phyloP scores from a whole-genome alignment of 257 asterid genomes.

The Nicotiana attenuata region DNA sequence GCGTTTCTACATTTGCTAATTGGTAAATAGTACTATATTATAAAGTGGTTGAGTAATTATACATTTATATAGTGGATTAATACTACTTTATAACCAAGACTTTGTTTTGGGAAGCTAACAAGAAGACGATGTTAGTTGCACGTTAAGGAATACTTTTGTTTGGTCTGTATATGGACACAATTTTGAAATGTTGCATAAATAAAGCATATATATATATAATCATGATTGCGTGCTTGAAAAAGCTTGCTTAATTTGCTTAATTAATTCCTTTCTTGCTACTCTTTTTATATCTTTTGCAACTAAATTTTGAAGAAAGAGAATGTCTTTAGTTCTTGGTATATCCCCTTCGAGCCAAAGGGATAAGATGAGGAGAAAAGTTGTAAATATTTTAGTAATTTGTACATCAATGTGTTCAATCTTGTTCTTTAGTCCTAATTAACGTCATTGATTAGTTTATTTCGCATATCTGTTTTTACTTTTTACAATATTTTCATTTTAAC shows the following conservation, averaged over 20 bases:
- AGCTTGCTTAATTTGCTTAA: background rate
- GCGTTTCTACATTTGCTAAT: background rate
- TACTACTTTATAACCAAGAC: background rate
- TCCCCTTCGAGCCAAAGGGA: background rate
- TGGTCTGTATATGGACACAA: background rate
- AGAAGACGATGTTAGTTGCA: background rate
- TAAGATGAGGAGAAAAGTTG: background rate
- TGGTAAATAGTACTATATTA: background rate
- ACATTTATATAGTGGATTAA: background rate
- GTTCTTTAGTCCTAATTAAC: background rate
- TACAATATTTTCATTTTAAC: no score
- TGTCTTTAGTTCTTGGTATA: background rate
- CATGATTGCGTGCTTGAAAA: background rate
- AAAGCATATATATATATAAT: no score
- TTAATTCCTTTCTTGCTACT: background rate
- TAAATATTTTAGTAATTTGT: background rate
- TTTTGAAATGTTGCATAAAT: no score
- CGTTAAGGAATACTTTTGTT: slow-evolving; percentile 3
- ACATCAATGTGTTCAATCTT: background rate
- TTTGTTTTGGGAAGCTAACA: background rate
- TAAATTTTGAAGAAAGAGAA: background rate
- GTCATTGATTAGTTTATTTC: background rate
- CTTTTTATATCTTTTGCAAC: background rate
- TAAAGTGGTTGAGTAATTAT: background rate
- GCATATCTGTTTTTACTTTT: background rate